Evolutionary conservation across 2,329 filamentous ascomycete species (phyloP).

Genomic region (Hypoxylon sp.): DNA sequence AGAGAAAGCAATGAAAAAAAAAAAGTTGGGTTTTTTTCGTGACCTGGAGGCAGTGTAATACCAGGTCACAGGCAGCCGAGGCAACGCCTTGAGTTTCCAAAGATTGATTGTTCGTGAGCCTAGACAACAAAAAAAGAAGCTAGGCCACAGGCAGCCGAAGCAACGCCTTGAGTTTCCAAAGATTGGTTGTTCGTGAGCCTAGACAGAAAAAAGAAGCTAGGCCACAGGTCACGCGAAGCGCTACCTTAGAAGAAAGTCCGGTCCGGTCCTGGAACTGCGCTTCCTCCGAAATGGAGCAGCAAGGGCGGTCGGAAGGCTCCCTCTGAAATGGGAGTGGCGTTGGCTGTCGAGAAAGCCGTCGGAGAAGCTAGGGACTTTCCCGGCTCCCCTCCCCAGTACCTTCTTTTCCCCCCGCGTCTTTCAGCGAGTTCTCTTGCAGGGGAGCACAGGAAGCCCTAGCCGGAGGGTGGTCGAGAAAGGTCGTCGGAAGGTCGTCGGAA

Average conservation of each 20-base stretch:
- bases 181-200: slow-evolving; percentile 7
- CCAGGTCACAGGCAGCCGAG: slow-evolving; percentile 2
- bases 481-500: background rate
- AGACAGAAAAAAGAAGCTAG: background rate
- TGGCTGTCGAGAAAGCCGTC: background rate
- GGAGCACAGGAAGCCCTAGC: no score
- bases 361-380: background rate
- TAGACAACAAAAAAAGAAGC: background rate
- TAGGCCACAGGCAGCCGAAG: background rate
- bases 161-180: slow-evolving; percentile 7
- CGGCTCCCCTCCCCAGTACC: no score
- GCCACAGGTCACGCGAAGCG: background rate
- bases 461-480: background rate
- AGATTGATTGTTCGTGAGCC: slow-evolving; percentile 7
- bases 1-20: slow-evolving; percentile 34
- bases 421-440: no score
- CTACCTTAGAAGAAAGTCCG: background rate
- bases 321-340: background rate
- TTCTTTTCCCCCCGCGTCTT: no score
- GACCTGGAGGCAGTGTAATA: slow-evolving; percentile 19
- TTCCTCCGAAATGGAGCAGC: background rate
- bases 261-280: background rate
- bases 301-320: background rate
- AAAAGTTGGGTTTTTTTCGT: background rate
- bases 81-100: slow-evolving; percentile 4